Conservation (phyloP, 2,329 filamentous ascomycete species). For the Talaromyces sp. region DNA sequence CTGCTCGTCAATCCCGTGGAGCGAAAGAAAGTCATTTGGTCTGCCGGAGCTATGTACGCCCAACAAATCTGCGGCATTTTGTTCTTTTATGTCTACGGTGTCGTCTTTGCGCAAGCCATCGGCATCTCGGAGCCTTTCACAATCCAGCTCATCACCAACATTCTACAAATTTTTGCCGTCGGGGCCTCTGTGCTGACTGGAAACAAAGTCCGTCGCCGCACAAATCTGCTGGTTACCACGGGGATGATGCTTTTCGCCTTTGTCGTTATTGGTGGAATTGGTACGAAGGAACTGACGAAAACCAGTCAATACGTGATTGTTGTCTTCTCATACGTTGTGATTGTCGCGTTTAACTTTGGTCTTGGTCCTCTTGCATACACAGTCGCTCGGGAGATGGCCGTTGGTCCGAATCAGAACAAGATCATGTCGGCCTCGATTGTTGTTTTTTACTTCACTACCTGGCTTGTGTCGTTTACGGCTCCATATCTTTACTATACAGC, state of each 20-base stretch:
- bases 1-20: not conserved
- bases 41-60: constrained; percentile 3
- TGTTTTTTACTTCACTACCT: constrained; percentile 1
- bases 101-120: constrained; percentile 1
- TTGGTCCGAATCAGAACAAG: constrained; percentile 4
- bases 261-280: constrained; percentile 2
- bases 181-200: not conserved
- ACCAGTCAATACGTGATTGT: constrained; percentile 1
- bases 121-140: constrained; percentile 1
- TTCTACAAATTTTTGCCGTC: constrained; percentile 4
- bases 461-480: constrained; percentile 1
- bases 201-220: not conserved
- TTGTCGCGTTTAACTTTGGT: constrained; percentile 2
- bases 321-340: constrained; percentile 4
- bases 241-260: constrained; percentile 4
- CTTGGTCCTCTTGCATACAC: constrained; percentile 3
- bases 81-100: constrained; percentile 5
- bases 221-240: constrained; percentile 1
- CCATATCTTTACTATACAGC: constrained; percentile 4
- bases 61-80: constrained; percentile 3
- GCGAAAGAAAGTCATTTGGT: constrained; percentile 1
- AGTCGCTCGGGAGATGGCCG: constrained; percentile 1
- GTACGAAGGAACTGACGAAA: not conserved
- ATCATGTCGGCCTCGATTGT: constrained; percentile 3
- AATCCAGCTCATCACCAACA: not conserved